Evolutionary conservation across 768 basidiomycete genomes (phyloP).

Genomic region (Mycena olivaceomarginata): DNA sequence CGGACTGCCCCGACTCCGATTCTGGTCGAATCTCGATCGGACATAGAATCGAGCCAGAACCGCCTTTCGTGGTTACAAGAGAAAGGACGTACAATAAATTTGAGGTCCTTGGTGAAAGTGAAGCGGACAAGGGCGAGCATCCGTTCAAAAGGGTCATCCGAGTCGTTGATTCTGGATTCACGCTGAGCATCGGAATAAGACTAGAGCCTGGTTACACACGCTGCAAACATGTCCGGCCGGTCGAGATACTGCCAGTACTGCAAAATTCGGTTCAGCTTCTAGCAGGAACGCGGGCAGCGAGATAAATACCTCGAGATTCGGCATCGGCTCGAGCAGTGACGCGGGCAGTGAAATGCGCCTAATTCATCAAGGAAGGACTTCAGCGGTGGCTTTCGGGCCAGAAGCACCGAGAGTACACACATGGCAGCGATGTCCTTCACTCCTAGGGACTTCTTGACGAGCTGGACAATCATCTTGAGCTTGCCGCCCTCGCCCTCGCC

Average conservation of each 20-base stretch:
- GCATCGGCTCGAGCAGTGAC: slow-evolving; percentile 93
- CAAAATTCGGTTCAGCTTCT: slow-evolving; percentile 96
- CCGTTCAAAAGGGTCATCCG: slow-evolving; percentile 93
- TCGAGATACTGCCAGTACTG: slow-evolving; percentile 97
- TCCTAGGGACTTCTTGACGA: slow-evolving; percentile 93
- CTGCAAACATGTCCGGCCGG: slow-evolving; percentile 92
- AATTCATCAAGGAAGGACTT: slow-evolving; percentile 18
- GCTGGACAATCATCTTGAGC: slow-evolving; percentile 94
- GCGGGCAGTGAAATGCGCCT: slow-evolving; percentile 96
- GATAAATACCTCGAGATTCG: slow-evolving; percentile 86
- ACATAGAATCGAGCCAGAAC: no score
- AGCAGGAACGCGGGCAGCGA: slow-evolving; percentile 95
- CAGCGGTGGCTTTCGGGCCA: slow-evolving; percentile 26
- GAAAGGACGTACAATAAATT: slow-evolving; percentile 82
- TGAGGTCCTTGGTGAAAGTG: slow-evolving; percentile 94
- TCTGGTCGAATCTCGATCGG: no score
- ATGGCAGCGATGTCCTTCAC: slow-evolving; percentile 97
- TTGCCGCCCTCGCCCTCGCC: slow-evolving; percentile 93
- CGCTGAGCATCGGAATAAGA: slow-evolving; percentile 21
- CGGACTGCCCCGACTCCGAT: no score
- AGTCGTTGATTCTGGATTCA: slow-evolving; percentile 88
- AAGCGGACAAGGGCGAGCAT: slow-evolving; percentile 96
- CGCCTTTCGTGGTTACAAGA: neutral
- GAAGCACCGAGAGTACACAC: slow-evolving; percentile 66
- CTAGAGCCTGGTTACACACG: slow-evolving; percentile 72